Base-by-base conservation (phyloP, 1,139 yeast species). In the Blastobotrys persicus region DNA sequence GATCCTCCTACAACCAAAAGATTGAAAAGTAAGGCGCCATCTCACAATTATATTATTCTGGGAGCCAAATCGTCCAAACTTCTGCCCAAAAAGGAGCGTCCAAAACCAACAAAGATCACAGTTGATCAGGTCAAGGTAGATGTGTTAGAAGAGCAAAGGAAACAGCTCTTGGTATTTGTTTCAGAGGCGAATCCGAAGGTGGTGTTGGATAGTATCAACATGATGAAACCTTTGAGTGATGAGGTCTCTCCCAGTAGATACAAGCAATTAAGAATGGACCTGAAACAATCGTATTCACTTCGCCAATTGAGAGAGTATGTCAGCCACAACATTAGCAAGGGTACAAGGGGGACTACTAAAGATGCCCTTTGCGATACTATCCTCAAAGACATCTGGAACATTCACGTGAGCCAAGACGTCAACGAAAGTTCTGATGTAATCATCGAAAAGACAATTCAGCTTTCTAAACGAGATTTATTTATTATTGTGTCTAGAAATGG, bases 401-500 rank as follows among this genome's bases (percentile, higher is more conserved):
- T 76, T 1, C 53, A 51, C n/a, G 60, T 59, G 37, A 60, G 71
- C 1, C 64, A 67, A 12, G 58, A 66, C 32, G 55, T 70, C 12
- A 58, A 70, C 0, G 67, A 69, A 20, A 63, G 69, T 23, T 71
- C 72, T 4, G 80, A 76, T 50, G 66, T 75, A 20, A 65, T 74
- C 26, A 62, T 68, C 4, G 75, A 73, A 47, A 66, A 67, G 41
- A 59, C 66, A 9, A 64, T 79, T 31, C 65, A 69, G 20, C 64
- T 79, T 11, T 60, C 68, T 45, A 67, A 71, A 37, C 64, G 74
- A 17, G 82, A 80, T 43, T 58, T 78, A 50, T 79, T 79, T 53
- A 63, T 81, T 19, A 58, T 80, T n/a, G 61, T 78, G 7, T 71
- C 79, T 45, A 68, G 74, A 44, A 71, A 72, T 44, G 83, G 81